These are phyloP conservation scores for Apophysomyces variabilis DNA, from an alignment of 371 early-diverging fungal genomes.

Conservation along the genomic window DNA sequence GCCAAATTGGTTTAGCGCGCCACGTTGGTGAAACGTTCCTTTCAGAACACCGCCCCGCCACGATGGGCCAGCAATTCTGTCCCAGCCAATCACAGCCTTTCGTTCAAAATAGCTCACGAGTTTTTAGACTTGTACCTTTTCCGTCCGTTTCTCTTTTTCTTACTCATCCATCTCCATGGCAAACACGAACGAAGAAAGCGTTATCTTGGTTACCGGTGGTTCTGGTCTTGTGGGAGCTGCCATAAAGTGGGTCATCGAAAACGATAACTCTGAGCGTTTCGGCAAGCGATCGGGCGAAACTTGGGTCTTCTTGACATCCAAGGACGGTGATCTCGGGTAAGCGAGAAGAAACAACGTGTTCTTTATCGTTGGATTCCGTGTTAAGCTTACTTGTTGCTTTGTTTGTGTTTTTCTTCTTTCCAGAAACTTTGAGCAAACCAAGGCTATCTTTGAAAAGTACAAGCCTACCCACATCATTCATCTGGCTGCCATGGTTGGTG, in stretches of 20 bases:
- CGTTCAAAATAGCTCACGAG: constrained; percentile 7
- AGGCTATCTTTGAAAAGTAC: constrained; percentile 77
- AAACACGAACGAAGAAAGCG: constrained; percentile 22
- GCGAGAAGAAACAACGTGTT: no score
- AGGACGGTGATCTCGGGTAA: constrained; percentile 84
- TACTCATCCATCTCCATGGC: constrained; percentile 13
- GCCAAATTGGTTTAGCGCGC: no score
- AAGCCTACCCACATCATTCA: constrained; percentile 85
- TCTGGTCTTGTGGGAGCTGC: constrained; percentile 86
- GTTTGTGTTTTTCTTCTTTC: neutral
- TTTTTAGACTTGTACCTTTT: constrained; percentile 10
- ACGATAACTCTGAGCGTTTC: constrained; percentile 60
- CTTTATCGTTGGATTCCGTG: no score
- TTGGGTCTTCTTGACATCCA: constrained; percentile 79
- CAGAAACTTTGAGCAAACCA: constrained; percentile 67
- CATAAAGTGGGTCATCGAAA: constrained; percentile 74
- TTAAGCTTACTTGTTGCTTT: no score
- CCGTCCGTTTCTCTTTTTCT: neutral
- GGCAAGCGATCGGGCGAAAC: constrained; percentile 69
- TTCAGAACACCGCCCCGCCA: no score
- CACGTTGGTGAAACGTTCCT: no score
- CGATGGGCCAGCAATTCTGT: neutral
- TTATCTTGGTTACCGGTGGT: constrained; percentile 80
- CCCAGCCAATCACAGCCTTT: constrained; percentile 12
- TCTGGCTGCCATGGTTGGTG: constrained; percentile 88